Evolutionary conservation across 2,329 filamentous ascomycete genomes (phyloP).

Genomic region (Mycosphaerelloides madeirae): DNA sequence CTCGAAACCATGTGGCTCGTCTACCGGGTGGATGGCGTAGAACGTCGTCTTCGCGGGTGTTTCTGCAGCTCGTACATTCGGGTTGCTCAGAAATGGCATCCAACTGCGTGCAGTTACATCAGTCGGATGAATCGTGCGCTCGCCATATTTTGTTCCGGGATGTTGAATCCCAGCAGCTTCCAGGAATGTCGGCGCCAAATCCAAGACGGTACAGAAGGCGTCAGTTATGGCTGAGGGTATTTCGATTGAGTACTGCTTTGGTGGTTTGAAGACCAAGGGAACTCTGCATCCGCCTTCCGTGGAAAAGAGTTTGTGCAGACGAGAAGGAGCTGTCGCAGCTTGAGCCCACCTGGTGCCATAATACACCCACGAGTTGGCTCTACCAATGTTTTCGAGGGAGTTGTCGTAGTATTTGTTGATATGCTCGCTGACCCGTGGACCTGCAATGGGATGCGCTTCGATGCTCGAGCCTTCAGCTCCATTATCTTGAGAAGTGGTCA

Average conservation of each 20-base stretch:
- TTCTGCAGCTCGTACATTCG: neutral
- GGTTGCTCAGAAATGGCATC: neutral
- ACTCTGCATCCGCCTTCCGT: neutral
- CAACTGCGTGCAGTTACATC: neutral
- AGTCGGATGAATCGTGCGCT: neutral
- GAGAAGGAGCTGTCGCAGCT: neutral
- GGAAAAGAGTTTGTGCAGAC: neutral
- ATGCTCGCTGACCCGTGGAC: neutral
- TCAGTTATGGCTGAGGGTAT: neutral
- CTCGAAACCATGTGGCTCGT: neutral
- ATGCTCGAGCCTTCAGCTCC: neutral
- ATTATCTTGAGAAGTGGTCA: no score
- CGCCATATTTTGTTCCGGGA: neutral
- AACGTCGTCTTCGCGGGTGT: neutral
- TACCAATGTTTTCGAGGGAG: neutral
- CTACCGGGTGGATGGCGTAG: neutral
- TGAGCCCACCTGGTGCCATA: neutral
- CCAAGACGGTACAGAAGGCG: neutral
- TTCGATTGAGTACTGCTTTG: neutral
- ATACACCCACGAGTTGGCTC: neutral
- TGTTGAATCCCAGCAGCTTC: neutral
- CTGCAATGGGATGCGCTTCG: neutral
- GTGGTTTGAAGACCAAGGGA: neutral
- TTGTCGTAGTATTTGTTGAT: neutral
- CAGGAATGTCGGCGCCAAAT: neutral